Evolutionary conservation across 352 stramenopile genomes (phyloP), one percentile per base, ranked within the genome.

Genomic region (Pythium rhizo-oryzae): DNA sequence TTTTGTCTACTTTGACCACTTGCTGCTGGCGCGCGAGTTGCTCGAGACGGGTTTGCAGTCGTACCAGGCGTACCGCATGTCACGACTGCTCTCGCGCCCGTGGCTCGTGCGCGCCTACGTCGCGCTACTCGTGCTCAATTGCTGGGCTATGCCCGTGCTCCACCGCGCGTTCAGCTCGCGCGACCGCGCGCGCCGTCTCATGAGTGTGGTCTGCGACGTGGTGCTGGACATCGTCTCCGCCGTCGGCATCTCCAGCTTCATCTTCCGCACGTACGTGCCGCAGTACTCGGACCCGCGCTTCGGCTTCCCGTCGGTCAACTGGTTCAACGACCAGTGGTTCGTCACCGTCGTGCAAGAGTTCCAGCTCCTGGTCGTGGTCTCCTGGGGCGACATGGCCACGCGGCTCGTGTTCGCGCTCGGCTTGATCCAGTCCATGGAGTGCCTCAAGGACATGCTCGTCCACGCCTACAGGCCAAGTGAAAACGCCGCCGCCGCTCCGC

Each of bases 21-120:
- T 60, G 11, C 11, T 24, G 19, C 4, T 46, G 8, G 54, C 19
- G 7, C 54, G 54, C 6, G 54, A 60, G 35, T 4, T 60, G 2
- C 5, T 60, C 6, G 54, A 60, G 37, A 60, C 54, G 4, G 5
- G 12, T 19, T 33, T 60, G 33, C 54, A 50, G 33, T 46, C 33
- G 11, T 35, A 35, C 33, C 4, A 60, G 54, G 24, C 19, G 11
- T 50, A 41, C 54, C 33, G 33, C 8, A 46, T 60, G 54, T 33
- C 54, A n/a, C 19, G 8, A 5, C 9, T 33, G 21, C n/a, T 62
- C 8, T 37, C 61, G n/a, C 41, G 44, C 37, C 51, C 65, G 56
- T 33, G 53, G 71, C 15, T 74, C 51, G 52, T 39, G 61, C 30
- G 65, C 23, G 60, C 35, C 23, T 62, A 62, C 24, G 39, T 62